Evolutionary conservation across 352 stramenopile species (phyloP), one percentile per base, ranked within the genome.

Genomic region (Globisporangium okanoganense): DNA sequence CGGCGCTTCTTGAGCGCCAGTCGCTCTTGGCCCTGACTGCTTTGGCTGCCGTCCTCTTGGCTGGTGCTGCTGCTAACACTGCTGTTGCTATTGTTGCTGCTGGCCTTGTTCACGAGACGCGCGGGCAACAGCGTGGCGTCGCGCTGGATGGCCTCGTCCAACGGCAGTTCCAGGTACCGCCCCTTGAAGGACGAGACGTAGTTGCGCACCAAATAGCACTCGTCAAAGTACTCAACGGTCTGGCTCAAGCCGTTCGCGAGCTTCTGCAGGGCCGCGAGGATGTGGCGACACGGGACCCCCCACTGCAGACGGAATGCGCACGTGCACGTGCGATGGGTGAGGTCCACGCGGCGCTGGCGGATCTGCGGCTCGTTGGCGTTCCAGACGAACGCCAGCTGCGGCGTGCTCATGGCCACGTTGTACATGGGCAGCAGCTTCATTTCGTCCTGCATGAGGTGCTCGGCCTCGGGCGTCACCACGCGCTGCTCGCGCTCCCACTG

Each of bases 301-400:
- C 62, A 75, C 31, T 81, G 75, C 27, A 79, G 40, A 9, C 72
- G 70, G 10, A 70, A 54, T 22, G 66, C 68, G 45, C 75, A 82
- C 25, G 72, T 82, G 27, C 72, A 84, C n/a, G 75, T 79, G 14
- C 72, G 72, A 24, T 73, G 68, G 64, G 79, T 61, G 50, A 84
- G 58, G 48, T 84, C 75, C 24, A 82, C 75, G 9, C 75, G 68
- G 3, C 71, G 69, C 61, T 84, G 75, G 27, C 71, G 64, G 45
- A 79, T 72, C 62, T 81, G 68, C 44, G 70, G 12, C 13, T 67
- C 69, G 51, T 68, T 61, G 3, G 70, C 44, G 63, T 79, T 73
- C 75, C 75, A 84, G 18, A 84, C 75, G 40, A 84, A 82, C 18
- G 75, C 75, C 5, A 82, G 51, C 20, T 79, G 63, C 22, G 75